phyloP scores from a whole-genome alignment of 768 basidiomycete species.

The Calocybe cyanea region DNA sequence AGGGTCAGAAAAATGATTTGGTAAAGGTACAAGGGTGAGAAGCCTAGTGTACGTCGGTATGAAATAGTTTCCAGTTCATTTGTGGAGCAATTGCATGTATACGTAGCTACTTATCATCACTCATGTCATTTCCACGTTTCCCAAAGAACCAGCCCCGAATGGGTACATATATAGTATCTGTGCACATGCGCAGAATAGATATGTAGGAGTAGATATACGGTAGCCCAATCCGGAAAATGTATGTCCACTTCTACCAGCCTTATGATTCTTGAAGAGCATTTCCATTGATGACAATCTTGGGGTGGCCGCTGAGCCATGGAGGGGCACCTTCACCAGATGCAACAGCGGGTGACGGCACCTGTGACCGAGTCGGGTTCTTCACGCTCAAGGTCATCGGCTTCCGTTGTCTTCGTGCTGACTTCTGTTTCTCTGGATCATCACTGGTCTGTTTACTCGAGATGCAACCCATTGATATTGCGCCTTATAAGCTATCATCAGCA shows the following conservation, averaged over 20 bases:
- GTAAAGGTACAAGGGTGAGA: too few relatives aligned
- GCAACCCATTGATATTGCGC: conserved; percentile 41
- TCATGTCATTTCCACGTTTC: conserved; percentile 8
- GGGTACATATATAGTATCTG: too few relatives aligned
- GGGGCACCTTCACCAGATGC: conserved; percentile 1
- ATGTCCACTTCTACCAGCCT: too few relatives aligned
- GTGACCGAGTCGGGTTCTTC: conserved; percentile 3
- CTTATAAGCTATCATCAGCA: too few relatives aligned
- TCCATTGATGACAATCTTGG: conserved; percentile 6
- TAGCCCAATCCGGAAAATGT: too few relatives aligned
- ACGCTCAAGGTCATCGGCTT: conserved; percentile 7
- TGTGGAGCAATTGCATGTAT: not conserved
- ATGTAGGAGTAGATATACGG: too few relatives aligned
- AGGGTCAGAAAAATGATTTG: too few relatives aligned
- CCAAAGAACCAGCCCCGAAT: conserved; percentile 20
- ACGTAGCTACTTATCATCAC: not conserved
- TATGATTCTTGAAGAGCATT: not conserved
- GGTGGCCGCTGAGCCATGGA: conserved; percentile 12
- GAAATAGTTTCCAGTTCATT: too few relatives aligned
- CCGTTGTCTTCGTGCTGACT: conserved; percentile 2
- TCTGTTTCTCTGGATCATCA: conserved; percentile 1
- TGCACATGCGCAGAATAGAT: too few relatives aligned
- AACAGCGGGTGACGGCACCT: conserved; percentile 8
- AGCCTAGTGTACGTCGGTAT: too few relatives aligned
- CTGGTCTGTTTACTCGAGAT: conserved; percentile 34